Percentiles rank a stretch among this genome's conserved stretches.
These are phyloP conservation scores for Boletus sp. DNA, from an alignment of 768 basidiomycete genomes.

Conservation along the genomic window DNA sequence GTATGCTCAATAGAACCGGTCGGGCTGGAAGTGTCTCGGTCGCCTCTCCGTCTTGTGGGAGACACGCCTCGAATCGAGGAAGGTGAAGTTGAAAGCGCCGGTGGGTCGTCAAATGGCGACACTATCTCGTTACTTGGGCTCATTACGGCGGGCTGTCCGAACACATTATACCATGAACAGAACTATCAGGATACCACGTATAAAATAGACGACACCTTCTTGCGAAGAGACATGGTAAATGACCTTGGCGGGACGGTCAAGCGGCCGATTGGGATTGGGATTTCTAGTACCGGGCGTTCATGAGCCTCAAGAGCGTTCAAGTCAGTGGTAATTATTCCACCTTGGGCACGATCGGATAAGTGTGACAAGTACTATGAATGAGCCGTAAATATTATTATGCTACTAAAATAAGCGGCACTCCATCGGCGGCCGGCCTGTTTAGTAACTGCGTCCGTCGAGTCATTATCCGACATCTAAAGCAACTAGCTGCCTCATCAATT, in stretches of 20 bases:
- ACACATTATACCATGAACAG: background rate
- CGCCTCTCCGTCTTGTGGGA: slow-evolving; percentile 37
- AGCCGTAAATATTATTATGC: no score
- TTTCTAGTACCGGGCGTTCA: slow-evolving; percentile 3
- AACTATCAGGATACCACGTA: background rate
- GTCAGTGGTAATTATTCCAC: no score
- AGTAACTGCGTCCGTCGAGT: no score
- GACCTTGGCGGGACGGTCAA: background rate
- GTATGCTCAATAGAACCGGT: slow-evolving; percentile 41
- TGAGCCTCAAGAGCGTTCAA: background rate
- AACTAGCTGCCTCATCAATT: no score
- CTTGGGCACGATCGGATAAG: no score
- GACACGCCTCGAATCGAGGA: slow-evolving; percentile 41
- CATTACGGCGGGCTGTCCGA: slow-evolving; percentile 4
- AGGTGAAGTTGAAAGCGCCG: slow-evolving; percentile 40
- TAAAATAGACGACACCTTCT: slow-evolving; percentile 16
- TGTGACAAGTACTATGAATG: no score
- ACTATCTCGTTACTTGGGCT: slow-evolving; percentile 29
- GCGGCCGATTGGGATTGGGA: background rate
- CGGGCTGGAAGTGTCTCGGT: slow-evolving; percentile 35
- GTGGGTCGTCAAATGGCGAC: slow-evolving; percentile 37
- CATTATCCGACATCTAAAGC: no score
- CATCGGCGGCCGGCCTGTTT: no score
- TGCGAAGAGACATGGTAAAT: background rate
- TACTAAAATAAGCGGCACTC: no score